Base-by-base conservation (phyloP, 192 early-diverging fungal species). In the Paraglomus occultum region DNA sequence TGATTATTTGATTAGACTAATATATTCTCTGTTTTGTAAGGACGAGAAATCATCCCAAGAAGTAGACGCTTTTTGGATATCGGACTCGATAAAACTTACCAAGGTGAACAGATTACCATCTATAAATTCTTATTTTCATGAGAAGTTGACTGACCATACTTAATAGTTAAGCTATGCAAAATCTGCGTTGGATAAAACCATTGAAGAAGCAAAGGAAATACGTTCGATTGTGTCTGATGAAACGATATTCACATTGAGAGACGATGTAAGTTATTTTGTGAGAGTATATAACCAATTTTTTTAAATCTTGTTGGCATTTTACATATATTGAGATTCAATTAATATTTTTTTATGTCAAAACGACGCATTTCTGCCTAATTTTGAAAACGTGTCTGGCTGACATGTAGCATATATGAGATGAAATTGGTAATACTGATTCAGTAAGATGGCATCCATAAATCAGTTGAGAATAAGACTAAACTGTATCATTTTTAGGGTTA, bases 111-210 rank as follows among this genome's bases (percentile, higher is more conserved):
- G 40, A 61, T 61, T 61, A 61, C 39, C 8, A 43, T 61, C 40
- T 61, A 61, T 61, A 61, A 11, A 44, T 44, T 61, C 59, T 61
- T 61, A 61, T 61, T 61, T 61, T 44, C 39, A 61, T 45, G 59
- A 60, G 58, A 40, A 60, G 42, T 40, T 60, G 39, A 60, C 58
- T 43, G 31, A 20, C 18, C 17, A 54, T 54, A 54, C 52, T 54
- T 54, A 54, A 54, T 54, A 40, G 58, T 60, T 60, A 60, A 60
- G 17, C 58, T 40, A 60, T 60, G 38, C 38, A 60, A 60, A 60
- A 60, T 60, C 38, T 60, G 38, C 38, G 38, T 60, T 60, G 38
- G 58, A 60, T 60, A 60, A 53, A 60, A 60, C 58, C 38, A 6
- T 60, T 5, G 38, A 60, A 22, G 38, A 60, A 60, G 58, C 38